Evolutionary conservation across 2,329 filamentous ascomycete species (phyloP).

Genomic region (Eutypa lata): DNA sequence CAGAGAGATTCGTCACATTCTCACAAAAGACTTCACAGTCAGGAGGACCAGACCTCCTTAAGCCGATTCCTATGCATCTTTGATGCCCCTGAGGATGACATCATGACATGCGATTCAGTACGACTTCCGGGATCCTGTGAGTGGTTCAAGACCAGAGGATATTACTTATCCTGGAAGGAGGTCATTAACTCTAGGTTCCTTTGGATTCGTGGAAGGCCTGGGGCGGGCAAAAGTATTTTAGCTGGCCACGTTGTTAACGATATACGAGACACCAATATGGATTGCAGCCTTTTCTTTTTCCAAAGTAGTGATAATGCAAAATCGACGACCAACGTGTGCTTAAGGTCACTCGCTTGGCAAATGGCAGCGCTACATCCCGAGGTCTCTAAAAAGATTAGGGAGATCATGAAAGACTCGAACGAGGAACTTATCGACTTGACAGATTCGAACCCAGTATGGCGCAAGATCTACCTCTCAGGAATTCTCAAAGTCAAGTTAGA

Average conservation of each 20-base stretch:
- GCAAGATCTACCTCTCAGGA: slow-evolving; percentile 17
- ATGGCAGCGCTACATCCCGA: slow-evolving; percentile 25
- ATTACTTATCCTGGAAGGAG: slow-evolving; percentile 8
- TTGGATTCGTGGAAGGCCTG: slow-evolving; percentile 11
- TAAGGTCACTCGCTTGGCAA: slow-evolving; percentile 28
- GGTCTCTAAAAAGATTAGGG: slow-evolving; percentile 2
- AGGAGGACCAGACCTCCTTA: background rate
- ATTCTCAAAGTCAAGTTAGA: slow-evolving; percentile 19
- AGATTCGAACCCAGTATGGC: slow-evolving; percentile 24
- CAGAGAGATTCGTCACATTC: background rate
- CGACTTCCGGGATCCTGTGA: slow-evolving; percentile 7
- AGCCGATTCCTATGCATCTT: background rate
- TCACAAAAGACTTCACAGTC: background rate
- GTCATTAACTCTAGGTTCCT: slow-evolving; percentile 3
- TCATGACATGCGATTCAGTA: background rate
- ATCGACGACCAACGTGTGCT: slow-evolving; percentile 13
- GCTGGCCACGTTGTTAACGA: slow-evolving; percentile 7
- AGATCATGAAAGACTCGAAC: slow-evolving; percentile 8
- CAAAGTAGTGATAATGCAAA: slow-evolving; percentile 28
- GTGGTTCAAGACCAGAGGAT: slow-evolving; percentile 4
- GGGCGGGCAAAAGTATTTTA: slow-evolving; percentile 9
- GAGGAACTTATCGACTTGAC: slow-evolving; percentile 16
- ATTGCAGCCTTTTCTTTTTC: slow-evolving; percentile 12
- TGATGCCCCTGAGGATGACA: slow-evolving; percentile 1
- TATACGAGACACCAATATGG: background rate